phyloP scores from a whole-genome alignment of 2,329 filamentous ascomycete species.

The Beauveria pseudobassiana region DNA sequence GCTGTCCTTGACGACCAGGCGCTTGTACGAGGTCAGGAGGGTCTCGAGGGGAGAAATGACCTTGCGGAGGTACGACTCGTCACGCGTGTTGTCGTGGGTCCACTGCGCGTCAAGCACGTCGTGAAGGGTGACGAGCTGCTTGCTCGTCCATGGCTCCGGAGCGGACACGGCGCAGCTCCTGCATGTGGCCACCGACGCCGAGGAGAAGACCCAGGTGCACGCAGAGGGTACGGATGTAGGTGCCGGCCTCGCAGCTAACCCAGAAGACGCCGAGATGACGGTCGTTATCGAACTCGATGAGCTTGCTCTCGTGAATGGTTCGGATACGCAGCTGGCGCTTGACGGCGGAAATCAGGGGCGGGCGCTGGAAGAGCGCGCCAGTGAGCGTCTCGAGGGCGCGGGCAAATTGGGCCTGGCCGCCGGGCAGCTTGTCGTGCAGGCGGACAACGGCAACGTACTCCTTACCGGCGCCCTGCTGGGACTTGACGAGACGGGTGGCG shows the following conservation, averaged over 20 bases:
- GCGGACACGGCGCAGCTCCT: slow-evolving; percentile 89
- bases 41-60: slow-evolving; percentile 92
- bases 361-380: slow-evolving; percentile 85
- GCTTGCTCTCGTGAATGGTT: slow-evolving; percentile 95
- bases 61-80: slow-evolving; percentile 84
- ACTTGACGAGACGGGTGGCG: slow-evolving; percentile 95
- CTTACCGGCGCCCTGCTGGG: slow-evolving; percentile 97
- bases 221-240: slow-evolving; percentile 96
- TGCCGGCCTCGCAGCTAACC: slow-evolving; percentile 96
- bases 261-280: slow-evolving; percentile 96
- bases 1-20: slow-evolving; percentile 84
- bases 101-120: slow-evolving; percentile 85
- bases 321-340: slow-evolving; percentile 98
- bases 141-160: slow-evolving; percentile 92
- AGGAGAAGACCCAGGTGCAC: slow-evolving; percentile 75
- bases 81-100: slow-evolving; percentile 89
- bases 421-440: slow-evolving; percentile 90
- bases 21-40: slow-evolving; percentile 87
- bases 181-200: slow-evolving; percentile 93
- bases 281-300: slow-evolving; percentile 97
- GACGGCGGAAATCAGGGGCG: slow-evolving; percentile 94
- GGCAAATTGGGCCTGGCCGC: slow-evolving; percentile 86
- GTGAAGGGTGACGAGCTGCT: slow-evolving; percentile 86
- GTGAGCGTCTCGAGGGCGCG: slow-evolving; percentile 93
- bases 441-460: slow-evolving; percentile 96